These are phyloP conservation scores for Fomitiporia mediterranea DNA, from an alignment of 1,284 basidiomycete species.

Conservation along the genomic window DNA sequence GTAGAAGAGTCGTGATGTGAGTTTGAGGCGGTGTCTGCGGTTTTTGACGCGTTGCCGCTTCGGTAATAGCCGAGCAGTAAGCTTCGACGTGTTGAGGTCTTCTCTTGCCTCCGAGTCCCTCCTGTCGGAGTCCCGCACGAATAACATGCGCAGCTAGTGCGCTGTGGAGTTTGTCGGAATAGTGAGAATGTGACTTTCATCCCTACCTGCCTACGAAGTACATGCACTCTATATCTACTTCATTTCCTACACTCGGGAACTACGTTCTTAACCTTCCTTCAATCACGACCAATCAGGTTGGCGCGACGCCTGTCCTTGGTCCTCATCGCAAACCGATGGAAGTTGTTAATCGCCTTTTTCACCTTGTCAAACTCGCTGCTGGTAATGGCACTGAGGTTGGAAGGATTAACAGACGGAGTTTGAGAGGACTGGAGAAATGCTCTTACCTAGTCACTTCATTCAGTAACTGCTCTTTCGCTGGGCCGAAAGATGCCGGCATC, in stretches of 20 bases:
- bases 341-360: slow-evolving; percentile 65
- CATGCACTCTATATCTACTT: neutral
- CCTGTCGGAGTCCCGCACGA: slow-evolving; percentile 3
- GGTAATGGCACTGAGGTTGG: slow-evolving; percentile 28
- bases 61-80: slow-evolving; percentile 1
- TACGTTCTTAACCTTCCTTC: neutral
- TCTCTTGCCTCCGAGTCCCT: neutral
- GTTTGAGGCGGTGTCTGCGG: neutral
- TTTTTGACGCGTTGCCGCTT: slow-evolving; percentile 1
- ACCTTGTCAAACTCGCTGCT: slow-evolving; percentile 67
- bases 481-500: slow-evolving; percentile 52
- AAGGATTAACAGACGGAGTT: slow-evolving; percentile 2
- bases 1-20: neutral
- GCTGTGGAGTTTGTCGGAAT: slow-evolving; percentile 2
- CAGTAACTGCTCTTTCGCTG: slow-evolving; percentile 75
- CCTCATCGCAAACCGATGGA: slow-evolving; percentile 66
- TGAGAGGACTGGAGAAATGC: neutral
- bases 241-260: slow-evolving; percentile 1
- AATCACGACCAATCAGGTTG: slow-evolving; percentile 35
- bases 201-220: neutral
- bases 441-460: slow-evolving; percentile 69
- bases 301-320: slow-evolving; percentile 60
- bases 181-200: neutral
- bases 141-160: slow-evolving; percentile 11
- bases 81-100: neutral